Evolutionary conservation across 2,329 filamentous ascomycete species (phyloP), one percentile per base, ranked within the genome.

Genomic region (Pseudocercospora macadamiae): DNA sequence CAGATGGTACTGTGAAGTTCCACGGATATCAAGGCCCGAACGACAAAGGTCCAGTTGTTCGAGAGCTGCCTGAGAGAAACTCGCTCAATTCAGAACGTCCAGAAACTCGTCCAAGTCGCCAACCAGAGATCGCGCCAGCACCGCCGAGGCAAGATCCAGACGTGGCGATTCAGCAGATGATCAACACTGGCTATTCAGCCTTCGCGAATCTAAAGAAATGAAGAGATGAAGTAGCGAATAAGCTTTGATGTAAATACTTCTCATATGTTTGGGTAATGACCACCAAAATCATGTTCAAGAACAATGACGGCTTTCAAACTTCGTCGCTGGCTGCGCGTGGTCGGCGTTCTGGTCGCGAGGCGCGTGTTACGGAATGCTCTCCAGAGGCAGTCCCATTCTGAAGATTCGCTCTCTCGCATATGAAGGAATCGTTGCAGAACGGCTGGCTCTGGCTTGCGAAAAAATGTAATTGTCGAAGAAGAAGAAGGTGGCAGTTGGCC

Each of bases 91-190:
- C 51, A 7, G 53, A 59, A 4, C 36, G 57, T 12, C 57, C 45
- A 26, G 44, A 16, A 5, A 19, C 42, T 12, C 23, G 30, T 12
- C 16, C 44, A 2, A 21, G 12, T 12, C 28, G 37, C 23, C 48
- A 51, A 28, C 47, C 44, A 8, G 44, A 54, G 19, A 49, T 32
- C 26, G 23, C 32, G 6, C 34, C 45, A 14, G 55, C 56, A 8
- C 42, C 37, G 25, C 36, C 56, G 10, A 57, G 42, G 9, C 32
- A 28, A 6, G 54, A 36, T 47, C 53, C 56, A 7, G 52, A 58
- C 48, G 32, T 21, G 4, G 51, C 54, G 19, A 44, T 58, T 21
- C 37, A 60, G 44, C 56, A 61, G 51, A 62, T 64, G 59, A 64
- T 64, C 37, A 42, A 54, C 39, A 53, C 57, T 25, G 59, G 59